Conservation (phyloP, 306 rosid species). For the Prunus padus region DNA sequence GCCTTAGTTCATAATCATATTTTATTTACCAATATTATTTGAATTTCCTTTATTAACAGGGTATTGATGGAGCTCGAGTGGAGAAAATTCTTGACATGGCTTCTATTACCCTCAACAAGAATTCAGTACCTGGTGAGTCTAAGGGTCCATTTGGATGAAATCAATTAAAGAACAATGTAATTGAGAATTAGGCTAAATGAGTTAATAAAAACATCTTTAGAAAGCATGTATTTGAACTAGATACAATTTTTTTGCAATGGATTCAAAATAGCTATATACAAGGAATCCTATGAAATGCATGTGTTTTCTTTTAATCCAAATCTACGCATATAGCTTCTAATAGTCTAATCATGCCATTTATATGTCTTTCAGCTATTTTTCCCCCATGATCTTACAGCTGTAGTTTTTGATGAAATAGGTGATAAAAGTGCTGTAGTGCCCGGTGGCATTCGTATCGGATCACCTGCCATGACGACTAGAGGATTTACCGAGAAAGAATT, state of each 20-base stretch:
- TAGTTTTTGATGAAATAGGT: constrained; percentile 41
- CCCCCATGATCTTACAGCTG: background rate
- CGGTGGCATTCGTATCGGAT: constrained; percentile 92
- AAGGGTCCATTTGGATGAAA: background rate
- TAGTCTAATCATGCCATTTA: too few species aligned
- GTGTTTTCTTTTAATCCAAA: background rate
- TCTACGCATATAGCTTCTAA: too few species aligned
- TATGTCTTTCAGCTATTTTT: constrained; percentile 12
- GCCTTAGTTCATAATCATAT: background rate
- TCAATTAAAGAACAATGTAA: background rate
- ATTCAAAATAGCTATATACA: background rate
- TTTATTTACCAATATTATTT: background rate
- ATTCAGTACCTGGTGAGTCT: constrained; percentile 82
- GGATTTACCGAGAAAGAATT: constrained; percentile 83
- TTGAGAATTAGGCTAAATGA: background rate
- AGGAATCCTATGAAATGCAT: background rate
- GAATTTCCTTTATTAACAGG: constrained; percentile 36
- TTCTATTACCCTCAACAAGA: constrained; percentile 88
- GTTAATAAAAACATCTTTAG: too few species aligned
- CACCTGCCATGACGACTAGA: constrained; percentile 97
- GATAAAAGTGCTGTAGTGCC: constrained; percentile 91
- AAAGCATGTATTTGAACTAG: too few species aligned
- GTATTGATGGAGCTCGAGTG: constrained; percentile 89
- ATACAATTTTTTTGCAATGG: too few species aligned
- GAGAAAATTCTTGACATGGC: constrained; percentile 97